Conservation (phyloP, 2,329 filamentous ascomycete genomes). For the Fusarium sp. region DNA sequence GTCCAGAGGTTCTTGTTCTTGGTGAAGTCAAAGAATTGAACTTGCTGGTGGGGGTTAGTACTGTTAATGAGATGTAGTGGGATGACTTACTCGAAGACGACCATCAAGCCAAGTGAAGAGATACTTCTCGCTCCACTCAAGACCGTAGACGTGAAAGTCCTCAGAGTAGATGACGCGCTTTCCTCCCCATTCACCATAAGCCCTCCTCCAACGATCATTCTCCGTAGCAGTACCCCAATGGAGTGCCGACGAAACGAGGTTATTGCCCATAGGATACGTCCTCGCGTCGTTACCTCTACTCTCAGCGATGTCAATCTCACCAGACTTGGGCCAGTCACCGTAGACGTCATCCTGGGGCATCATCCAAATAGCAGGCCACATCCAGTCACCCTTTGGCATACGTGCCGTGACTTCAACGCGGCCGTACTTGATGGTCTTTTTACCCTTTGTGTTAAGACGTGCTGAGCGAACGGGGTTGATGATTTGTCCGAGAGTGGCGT, state of each 20-base stretch:
- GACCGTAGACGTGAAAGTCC: slow-evolving; percentile 60
- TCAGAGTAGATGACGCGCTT: slow-evolving; percentile 51
- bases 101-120: slow-evolving; percentile 63
- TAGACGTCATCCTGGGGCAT: slow-evolving; percentile 60
- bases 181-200: slow-evolving; percentile 46
- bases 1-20: slow-evolving; percentile 46
- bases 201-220: slow-evolving; percentile 48
- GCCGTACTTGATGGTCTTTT: slow-evolving; percentile 60
- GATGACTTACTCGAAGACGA: slow-evolving; percentile 51
- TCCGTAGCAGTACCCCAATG: slow-evolving; percentile 55
- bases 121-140: slow-evolving; percentile 64
- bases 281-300: slow-evolving; percentile 59
- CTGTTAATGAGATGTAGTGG: background rate
- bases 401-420: slow-evolving; percentile 65
- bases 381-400: slow-evolving; percentile 64
- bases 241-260: slow-evolving; percentile 55
- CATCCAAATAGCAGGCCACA: slow-evolving; percentile 62
- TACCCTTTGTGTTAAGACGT: slow-evolving; percentile 55
- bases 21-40: slow-evolving; percentile 48
- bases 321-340: slow-evolving; percentile 62
- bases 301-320: slow-evolving; percentile 66
- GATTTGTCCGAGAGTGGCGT: slow-evolving; percentile 56
- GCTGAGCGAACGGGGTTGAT: slow-evolving; percentile 62
- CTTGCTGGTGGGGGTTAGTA: slow-evolving; percentile 33
- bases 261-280: slow-evolving; percentile 46